Percentiles rank a stretch among this genome's conserved stretches.
Evolutionary conservation across 139 green algal genomes (phyloP).

Genomic region (Limnomonas spitsbergensis): DNA sequence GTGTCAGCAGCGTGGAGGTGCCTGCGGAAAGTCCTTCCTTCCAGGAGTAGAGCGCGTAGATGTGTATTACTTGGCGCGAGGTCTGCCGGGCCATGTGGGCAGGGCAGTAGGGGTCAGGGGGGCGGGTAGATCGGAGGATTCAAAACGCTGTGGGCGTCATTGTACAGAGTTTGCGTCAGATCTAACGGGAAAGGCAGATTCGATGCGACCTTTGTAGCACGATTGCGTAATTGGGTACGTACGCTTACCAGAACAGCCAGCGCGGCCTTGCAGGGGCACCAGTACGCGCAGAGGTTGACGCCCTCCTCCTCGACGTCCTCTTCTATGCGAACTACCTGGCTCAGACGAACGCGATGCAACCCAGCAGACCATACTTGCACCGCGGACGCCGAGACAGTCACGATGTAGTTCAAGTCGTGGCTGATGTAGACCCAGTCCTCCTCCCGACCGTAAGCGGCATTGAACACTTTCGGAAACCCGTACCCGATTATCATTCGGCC

Average conservation of each 20-base stretch:
- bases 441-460: constrained; percentile 13
- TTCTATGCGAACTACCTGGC: constrained; percentile 28
- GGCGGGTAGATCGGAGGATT: not conserved
- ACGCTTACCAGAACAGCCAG: constrained; percentile 58
- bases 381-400: constrained; percentile 41
- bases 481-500: constrained; percentile 49
- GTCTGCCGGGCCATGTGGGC: constrained; percentile 47
- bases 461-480: constrained; percentile 38
- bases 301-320: constrained; percentile 55
- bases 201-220: too few relatives aligned
- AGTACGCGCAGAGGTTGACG: constrained; percentile 53
- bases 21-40: constrained; percentile 48
- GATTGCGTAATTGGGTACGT: too few relatives aligned
- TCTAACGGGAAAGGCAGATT: too few relatives aligned
- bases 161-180: too few relatives aligned
- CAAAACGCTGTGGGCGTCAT: too few relatives aligned
- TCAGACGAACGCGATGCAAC: constrained; percentile 53
- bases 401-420: constrained; percentile 44
- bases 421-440: constrained; percentile 32
- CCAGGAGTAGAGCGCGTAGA: constrained; percentile 58
- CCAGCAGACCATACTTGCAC: constrained; percentile 70
- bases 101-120: not conserved
- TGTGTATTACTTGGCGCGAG: constrained; percentile 50
- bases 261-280: constrained; percentile 46
- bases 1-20: constrained; percentile 8